Evolutionary conservation across 1,284 basidiomycete species (phyloP).

Genomic region (Bjerkandera adusta): DNA sequence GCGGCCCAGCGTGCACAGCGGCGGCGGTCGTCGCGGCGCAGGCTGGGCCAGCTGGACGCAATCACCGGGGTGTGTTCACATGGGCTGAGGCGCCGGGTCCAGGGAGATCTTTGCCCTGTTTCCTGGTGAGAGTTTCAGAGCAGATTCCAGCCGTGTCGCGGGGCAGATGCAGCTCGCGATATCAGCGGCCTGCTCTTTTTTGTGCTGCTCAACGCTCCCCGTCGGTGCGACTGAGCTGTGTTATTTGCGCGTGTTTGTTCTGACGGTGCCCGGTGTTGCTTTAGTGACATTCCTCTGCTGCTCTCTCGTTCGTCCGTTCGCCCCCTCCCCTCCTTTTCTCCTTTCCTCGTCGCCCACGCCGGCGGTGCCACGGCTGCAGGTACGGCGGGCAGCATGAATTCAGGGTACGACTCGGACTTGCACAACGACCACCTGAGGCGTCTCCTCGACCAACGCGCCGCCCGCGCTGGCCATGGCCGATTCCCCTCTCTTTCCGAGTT

Average conservation of each 20-base stretch:
- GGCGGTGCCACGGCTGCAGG: constrained; percentile 15
- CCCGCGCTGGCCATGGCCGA: constrained; percentile 47
- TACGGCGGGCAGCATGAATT: constrained; percentile 28
- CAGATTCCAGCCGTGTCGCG: neutral
- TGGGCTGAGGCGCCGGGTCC: no score
- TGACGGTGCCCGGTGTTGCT: constrained; percentile 1
- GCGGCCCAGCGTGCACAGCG: no score
- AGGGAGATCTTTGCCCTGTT: no score
- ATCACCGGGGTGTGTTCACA: no score
- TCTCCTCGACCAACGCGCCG: constrained; percentile 54
- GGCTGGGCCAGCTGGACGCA: no score
- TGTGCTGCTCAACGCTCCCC: no score
- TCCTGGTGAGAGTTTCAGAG: neutral
- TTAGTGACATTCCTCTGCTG: constrained; percentile 5
- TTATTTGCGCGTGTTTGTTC: constrained; percentile 14
- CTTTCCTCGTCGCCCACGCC: constrained; percentile 20
- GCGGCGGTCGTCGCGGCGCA: no score
- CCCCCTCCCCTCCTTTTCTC: constrained; percentile 10
- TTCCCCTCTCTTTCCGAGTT: constrained; percentile 54
- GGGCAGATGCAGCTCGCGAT: neutral
- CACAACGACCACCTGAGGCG: constrained; percentile 44
- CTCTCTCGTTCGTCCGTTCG: constrained; percentile 9
- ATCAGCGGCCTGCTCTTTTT: neutral
- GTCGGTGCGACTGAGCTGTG: no score
- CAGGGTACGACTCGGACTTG: constrained; percentile 23